Base-by-base conservation (phyloP, 306 rosid species). In the Fragaria ananassa region DNA sequence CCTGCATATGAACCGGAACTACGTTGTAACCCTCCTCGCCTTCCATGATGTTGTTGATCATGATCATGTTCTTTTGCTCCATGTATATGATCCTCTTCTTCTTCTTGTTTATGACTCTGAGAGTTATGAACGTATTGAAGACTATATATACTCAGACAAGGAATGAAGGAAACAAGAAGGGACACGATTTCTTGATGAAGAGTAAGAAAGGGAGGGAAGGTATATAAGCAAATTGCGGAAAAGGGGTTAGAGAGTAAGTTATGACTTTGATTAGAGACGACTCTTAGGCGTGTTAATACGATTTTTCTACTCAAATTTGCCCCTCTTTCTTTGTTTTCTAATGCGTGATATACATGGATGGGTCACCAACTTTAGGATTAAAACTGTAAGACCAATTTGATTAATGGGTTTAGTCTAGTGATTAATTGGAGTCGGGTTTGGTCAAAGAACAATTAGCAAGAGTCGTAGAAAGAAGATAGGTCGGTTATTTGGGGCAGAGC, bases 1-100 rank as follows among this genome's bases (percentile, higher is more conserved):
- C 93, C 78, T 91, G 98, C 82, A 79, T 91, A 45, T 93, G 98
- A 83, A 93, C 77, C 19, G 89, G 90, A 53, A 77, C 78, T 1
- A 65, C 46, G 45, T 34, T 63, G 68, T 65, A 65, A 65, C 70
- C 76, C 5, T 78, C 84, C 51, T 78, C 80, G n/a, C 62, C 82
- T 1, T 37, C 47, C 53, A 56, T 39, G 54, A 7, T 21, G 47
- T 15, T 17, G 66, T 19, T 37, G 76, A 4, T n/a, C 57, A 27
- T 39, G 42, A 39, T 41, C 45, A 41, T 41, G 39, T 68, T 31
- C 62, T 81, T 53, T 53, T 76, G 66, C 77, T 81, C 76, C 76
- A 76, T 54, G 19, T 10, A 2, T 42, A 42, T 42, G 45, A 42
- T 42, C 45, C 45, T 42, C 45, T 42, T 41, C 44, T 6, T 41